A percentile compares a stretch with the other conserved stretches of the same genome.
Conservation (phyloP, 2,329 filamentous ascomycete genomes). For the Didymella segeticola region DNA sequence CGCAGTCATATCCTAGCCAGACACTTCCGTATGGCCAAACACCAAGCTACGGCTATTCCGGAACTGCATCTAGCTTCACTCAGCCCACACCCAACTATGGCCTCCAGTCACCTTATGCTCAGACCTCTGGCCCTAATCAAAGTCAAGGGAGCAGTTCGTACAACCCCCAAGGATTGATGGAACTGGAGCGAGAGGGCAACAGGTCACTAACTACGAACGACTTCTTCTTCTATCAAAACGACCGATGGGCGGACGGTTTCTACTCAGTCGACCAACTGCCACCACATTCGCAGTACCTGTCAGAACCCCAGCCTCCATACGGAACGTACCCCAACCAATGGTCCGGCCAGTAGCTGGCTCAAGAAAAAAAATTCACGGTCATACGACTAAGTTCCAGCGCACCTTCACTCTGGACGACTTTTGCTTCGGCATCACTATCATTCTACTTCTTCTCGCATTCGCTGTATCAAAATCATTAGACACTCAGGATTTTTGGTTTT, state of each 20-base stretch:
- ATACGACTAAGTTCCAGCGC: too few species aligned
- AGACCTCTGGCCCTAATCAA: not conserved
- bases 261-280: not conserved
- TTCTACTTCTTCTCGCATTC: not conserved
- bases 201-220: not conserved
- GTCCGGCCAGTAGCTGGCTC: not conserved
- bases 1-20: conserved; percentile 1
- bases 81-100: not conserved
- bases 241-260: not conserved
- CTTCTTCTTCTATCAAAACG: not conserved
- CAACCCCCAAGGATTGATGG: not conserved
- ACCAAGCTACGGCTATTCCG: not conserved
- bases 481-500: not conserved
- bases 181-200: conserved; percentile 7
- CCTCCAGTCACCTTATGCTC: not conserved
- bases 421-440: not conserved
- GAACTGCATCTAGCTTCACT: not conserved
- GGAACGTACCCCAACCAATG: not conserved
- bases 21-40: not conserved
- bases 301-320: not conserved
- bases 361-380: not conserved
- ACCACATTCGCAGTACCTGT: not conserved
- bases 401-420: not conserved
- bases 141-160: not conserved
- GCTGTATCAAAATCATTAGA: not conserved